Evolutionary conservation across 768 basidiomycete species (phyloP).

Genomic region (Suillus hirtellus): DNA sequence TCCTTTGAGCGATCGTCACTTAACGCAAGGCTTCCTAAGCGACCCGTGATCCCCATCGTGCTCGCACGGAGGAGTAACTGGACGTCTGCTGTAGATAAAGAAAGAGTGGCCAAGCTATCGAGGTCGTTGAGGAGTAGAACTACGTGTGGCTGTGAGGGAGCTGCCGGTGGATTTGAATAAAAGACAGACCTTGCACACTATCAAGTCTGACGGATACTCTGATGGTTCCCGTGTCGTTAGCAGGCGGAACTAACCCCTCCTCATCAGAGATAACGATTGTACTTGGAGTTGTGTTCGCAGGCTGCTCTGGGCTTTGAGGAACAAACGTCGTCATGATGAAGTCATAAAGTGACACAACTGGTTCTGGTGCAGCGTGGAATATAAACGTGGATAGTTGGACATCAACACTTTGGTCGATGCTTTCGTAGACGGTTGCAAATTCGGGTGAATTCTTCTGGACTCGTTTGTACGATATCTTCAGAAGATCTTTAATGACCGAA

Average conservation of each 20-base stretch:
- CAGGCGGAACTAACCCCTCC: slow-evolving; percentile 8
- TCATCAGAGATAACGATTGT: slow-evolving; percentile 11
- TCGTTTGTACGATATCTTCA: slow-evolving; percentile 75
- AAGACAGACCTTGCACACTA: slow-evolving; percentile 68
- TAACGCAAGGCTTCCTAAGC: slow-evolving; percentile 81
- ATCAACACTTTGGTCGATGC: slow-evolving; percentile 86
- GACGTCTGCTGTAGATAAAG: slow-evolving; percentile 88
- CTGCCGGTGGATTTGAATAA: neutral
- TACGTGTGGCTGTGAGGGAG: slow-evolving; percentile 31
- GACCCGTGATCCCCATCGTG: slow-evolving; percentile 76
- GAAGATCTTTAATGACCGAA: slow-evolving; percentile 57
- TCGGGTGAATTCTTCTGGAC: slow-evolving; percentile 87
- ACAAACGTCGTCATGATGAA: slow-evolving; percentile 98
- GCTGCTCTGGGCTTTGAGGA: slow-evolving; percentile 35
- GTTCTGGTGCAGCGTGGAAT: slow-evolving; percentile 86
- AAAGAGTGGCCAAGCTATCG: slow-evolving; percentile 77
- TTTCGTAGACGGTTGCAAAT: slow-evolving; percentile 74
- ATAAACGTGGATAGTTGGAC: slow-evolving; percentile 89
- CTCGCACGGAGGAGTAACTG: slow-evolving; percentile 69
- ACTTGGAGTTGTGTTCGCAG: slow-evolving; percentile 14
- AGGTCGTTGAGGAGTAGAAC: slow-evolving; percentile 77
- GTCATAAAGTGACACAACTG: slow-evolving; percentile 88
- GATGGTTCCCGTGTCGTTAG: slow-evolving; percentile 55
- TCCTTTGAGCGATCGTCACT: slow-evolving; percentile 65
- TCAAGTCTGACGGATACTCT: slow-evolving; percentile 82